Evolutionary conservation across 441 rosid species (phyloP).

Genomic region (Hura crepitans): DNA sequence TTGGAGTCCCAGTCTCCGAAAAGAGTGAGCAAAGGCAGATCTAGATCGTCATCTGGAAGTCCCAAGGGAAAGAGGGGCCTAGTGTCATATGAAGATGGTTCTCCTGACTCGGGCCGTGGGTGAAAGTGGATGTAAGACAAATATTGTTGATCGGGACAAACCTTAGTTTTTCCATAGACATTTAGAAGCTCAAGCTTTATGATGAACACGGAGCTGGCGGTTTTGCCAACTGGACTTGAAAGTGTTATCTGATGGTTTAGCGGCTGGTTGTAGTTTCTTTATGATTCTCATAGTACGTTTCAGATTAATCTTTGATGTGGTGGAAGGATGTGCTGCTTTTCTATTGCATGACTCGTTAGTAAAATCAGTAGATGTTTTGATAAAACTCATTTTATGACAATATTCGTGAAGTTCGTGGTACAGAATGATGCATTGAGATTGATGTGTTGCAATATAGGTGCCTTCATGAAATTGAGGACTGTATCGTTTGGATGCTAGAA

Average conservation of each 20-base stretch:
- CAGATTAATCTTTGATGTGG: slow-evolving; percentile 11
- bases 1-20: slow-evolving; percentile 55
- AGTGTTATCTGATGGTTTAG: neutral
- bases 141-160: neutral
- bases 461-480: neutral
- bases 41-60: slow-evolving; percentile 66
- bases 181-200: neutral
- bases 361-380: neutral
- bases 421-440: neutral
- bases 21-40: slow-evolving; percentile 45
- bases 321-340: neutral
- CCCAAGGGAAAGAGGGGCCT: slow-evolving; percentile 50
- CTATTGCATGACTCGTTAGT: neutral
- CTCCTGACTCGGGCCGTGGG: slow-evolving; percentile 44
- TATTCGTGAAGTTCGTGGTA: too few relatives aligned
- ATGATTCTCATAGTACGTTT: neutral
- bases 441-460: neutral
- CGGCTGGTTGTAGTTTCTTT: slow-evolving; percentile 4
- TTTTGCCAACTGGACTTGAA: neutral
- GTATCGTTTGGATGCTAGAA: neutral
- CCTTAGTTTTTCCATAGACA: neutral
- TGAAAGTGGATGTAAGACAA: slow-evolving; percentile 18
- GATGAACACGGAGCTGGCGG: neutral
- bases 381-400: neutral
- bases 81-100: slow-evolving; percentile 76